Base-by-base conservation (phyloP, 257 asterid species). In the Ophiorrhiza pumila region DNA sequence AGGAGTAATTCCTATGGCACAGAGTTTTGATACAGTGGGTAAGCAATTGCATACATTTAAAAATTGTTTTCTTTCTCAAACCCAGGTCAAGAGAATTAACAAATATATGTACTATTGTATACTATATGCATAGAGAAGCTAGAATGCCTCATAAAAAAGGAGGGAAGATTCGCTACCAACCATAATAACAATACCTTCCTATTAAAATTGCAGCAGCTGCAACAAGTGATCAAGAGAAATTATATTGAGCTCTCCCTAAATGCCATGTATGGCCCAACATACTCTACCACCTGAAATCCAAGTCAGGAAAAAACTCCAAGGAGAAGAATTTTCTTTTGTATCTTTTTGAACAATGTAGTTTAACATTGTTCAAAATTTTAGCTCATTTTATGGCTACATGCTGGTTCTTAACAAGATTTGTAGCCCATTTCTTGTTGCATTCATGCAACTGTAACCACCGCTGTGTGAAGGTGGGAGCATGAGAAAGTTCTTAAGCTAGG, bases 21-120 rank as follows among this genome's bases (percentile, higher is more conserved):
- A 91, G 83, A 93, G 96, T 84, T 87, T 93, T 18, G 97, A 93
- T 50, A 93, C 97, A 56, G 96, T 87, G 45, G 98, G 96, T 86
- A 75, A 92, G 88, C 58, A 52, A 41, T 52, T 35, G 27, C 52
- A 22, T 52, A 6, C 13, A n/a, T 53, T 9, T 53, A 2, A 17
- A n/a, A 32, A 32, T 10, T 22, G 22, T 57, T 71, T 22, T 31
- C 25, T 12, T 29, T 25, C 39, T 37, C 52, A 49, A 31, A 29
- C 10, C 49, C 25, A 12, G 22, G 29, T 9, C 17, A 2, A 12
- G 35, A 53, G 34, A 34, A 32, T 59, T 29, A 29, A 31, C 20
- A 29, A 20, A 4, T 32, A 59, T 17, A n/a, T 53, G 2, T n/a
- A 22, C 31, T 31, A 8, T 13, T n/a, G 29, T n/a, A 14, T n/a